Base-by-base conservation (phyloP, 2,329 filamentous ascomycete genomes). In the Podosphaera fusca region DNA sequence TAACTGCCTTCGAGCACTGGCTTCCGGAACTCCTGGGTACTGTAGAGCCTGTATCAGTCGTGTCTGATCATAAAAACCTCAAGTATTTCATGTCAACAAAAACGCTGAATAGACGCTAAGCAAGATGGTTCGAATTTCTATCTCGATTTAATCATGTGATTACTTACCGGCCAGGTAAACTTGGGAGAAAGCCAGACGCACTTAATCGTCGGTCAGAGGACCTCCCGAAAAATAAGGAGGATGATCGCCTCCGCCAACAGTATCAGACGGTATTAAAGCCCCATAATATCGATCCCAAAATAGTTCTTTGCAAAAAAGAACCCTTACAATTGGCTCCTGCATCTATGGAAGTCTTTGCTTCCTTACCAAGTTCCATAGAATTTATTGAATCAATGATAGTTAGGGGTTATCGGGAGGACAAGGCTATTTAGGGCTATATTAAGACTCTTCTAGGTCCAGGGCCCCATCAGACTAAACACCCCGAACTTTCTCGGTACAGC, bases 41-140 rank as follows among this genome's bases (percentile, higher is more conserved):
- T 0, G 29, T 53, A 38, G n/a, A 59, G 14, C 10, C 2, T 21
- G 47, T 66, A n/a, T 10, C 55, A 4, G 57, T 67, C 4, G 29
- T 62, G 1, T 61, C 46, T 1, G 61, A 66, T 60, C 58, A 68
- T 38, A 61, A 65, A 33, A 66, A 67, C 56, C 58, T 68, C 0
- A 50, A 56, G 31, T 57, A 59, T 21, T 68, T 69, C 54, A 63
- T 60, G n/a, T 60, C 57, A 10, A 63, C 55, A 6, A 64, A 64
- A 55, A 12, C 60, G 8, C 55, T 68, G 8, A 64, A 60, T 47
- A 6, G 58, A 30, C 36, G 63, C 30, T 59, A 67, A 59, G 63
- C 58, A 38, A 38, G 35, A 10, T 21, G 21, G 21, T 21, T 21
- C 21, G 21, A 21, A 21, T 21, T 21, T 21, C 21, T 21, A 21